Base-by-base conservation (phyloP, 1,284 basidiomycete genomes). In the Amylostereum areolatum region DNA sequence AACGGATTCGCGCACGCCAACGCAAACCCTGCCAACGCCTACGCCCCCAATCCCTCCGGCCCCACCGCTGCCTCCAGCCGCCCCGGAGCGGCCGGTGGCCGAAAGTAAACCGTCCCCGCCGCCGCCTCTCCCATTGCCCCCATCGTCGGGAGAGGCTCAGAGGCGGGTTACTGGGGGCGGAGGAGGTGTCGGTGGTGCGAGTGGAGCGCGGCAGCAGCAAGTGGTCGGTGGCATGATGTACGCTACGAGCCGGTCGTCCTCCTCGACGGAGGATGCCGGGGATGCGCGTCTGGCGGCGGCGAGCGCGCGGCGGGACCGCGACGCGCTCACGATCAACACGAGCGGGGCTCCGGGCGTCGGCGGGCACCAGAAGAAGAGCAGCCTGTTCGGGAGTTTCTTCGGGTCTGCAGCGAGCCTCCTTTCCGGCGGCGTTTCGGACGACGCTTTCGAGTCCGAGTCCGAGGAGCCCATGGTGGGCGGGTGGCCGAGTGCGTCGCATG, bases 391-490 rank as follows among this genome's bases (percentile, higher is more conserved):
- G 27, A 28, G 25, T 24, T 27, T 18, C 25, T 43, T 43, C 41
- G 25, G 41, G 25, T 8, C 25, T 27, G 41, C 41, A 6, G 41
- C 28, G 12, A 27, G 28, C 7, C 30, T 43, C 1, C 24, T 32
- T 4, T 12, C 44, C 36, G 48, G 18, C 18, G 25, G 24, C 3
- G 46, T 39, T 18, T 42, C 50, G 5, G 43, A 28, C 4, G 46
- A 12, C n/a, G 24, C 30, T 7, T 35, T 32, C 11, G 34, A 44
- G n/a, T 40, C 40, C 8, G 34, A 44, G 8, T 18, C 18, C 5
- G 35, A 12, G 70, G 67, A 25, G 2, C n/a, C 46, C 12, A 34
- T 47, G 0, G 41, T 36, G 27, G 47, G 35, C 5, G 42, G 24
- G 1, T 12, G 44, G 18, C 36, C 34, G 3, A 42, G 47, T 24